Evolutionary conservation across 345 rosid genomes (phyloP).

Genomic region (Citrus australasica): DNA sequence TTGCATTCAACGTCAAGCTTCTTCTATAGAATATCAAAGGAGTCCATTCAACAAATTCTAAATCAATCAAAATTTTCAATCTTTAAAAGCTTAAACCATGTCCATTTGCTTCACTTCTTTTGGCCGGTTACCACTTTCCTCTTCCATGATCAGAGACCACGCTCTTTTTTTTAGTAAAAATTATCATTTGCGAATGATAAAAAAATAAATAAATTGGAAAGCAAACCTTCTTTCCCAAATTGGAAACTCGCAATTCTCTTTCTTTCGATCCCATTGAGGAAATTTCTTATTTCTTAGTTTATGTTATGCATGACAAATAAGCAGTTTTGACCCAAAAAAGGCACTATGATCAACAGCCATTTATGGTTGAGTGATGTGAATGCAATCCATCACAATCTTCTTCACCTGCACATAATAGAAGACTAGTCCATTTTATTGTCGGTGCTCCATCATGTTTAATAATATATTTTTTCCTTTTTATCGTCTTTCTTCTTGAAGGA

Average conservation of each 20-base stretch:
- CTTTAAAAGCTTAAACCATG: background rate
- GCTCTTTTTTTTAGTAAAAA: background rate
- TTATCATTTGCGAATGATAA: background rate
- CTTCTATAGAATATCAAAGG: background rate
- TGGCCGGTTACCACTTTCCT: background rate
- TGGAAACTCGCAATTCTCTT: background rate
- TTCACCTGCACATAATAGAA: background rate
- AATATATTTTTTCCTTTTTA: background rate
- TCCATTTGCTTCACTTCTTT: background rate
- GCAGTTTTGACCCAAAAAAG: background rate
- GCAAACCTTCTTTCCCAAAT: background rate
- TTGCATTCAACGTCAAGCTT: background rate
- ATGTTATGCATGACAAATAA: background rate
- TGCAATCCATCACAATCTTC: background rate
- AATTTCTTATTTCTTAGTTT: background rate
- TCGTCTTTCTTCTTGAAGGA: background rate
- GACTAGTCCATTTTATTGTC: background rate
- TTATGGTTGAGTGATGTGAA: background rate
- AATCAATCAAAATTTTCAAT: background rate
- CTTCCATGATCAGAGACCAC: background rate
- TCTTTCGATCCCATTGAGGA: background rate
- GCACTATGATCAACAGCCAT: slow-evolving; percentile 4
- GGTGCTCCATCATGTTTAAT: background rate
- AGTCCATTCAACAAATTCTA: background rate
- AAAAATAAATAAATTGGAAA: background rate